A percentile compares a stretch with the other conserved stretches of the same genome.
Evolutionary conservation across 352 stramenopile species (phyloP).

Genomic region (Phytophthora melonis): DNA sequence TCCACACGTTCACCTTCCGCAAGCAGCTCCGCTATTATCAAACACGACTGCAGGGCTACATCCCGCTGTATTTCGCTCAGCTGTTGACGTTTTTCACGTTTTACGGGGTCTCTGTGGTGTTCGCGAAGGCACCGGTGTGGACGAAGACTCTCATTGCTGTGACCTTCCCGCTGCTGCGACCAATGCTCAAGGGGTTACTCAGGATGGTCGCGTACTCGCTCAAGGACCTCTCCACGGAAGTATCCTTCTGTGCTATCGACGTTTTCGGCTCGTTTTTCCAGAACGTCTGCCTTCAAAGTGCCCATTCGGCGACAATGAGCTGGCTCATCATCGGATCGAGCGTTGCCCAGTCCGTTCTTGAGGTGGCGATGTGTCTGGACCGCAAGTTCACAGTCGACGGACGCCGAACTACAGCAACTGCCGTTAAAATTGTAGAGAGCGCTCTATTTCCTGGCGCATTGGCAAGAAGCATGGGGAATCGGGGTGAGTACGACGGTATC

Average conservation of each 20-base stretch:
- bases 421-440: constrained; percentile 32
- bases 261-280: constrained; percentile 40
- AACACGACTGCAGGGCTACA: constrained; percentile 1
- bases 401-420: constrained; percentile 15
- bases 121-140: constrained; percentile 1
- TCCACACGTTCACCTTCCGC: constrained; percentile 20
- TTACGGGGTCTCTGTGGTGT: constrained; percentile 24
- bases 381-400: constrained; percentile 35
- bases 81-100: constrained; percentile 31
- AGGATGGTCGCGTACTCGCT: constrained; percentile 24
- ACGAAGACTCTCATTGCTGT: constrained; percentile 21
- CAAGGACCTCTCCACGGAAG: constrained; percentile 35
- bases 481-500: not conserved
- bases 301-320: constrained; percentile 8
- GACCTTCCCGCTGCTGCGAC: constrained; percentile 21
- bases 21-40: constrained; percentile 7
- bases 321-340: constrained; percentile 18
- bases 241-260: constrained; percentile 32
- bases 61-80: constrained; percentile 25
- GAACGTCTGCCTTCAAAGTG: constrained; percentile 37
- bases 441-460: constrained; percentile 15
- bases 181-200: constrained; percentile 24
- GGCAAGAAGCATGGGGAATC: not conserved
- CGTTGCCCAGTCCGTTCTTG: constrained; percentile 16
- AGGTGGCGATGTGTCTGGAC: constrained; percentile 23